Evolutionary conservation across 169 alveolate genomes (phyloP), one percentile per base, ranked within the genome.

Genomic region (Plasmodium gallinaceum): DNA sequence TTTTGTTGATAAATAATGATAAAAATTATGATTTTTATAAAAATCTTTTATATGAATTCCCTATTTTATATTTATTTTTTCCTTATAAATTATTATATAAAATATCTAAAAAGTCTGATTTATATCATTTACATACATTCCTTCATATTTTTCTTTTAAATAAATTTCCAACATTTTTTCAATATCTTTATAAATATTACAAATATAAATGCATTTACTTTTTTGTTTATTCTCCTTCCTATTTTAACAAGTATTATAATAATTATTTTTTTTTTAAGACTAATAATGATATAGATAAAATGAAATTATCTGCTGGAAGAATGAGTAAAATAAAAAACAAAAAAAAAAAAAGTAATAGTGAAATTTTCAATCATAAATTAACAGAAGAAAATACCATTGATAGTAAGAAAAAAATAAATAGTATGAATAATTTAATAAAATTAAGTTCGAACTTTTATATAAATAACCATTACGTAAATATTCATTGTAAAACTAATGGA

Each of bases 71-170:
- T 65, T 69, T 78, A 66, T 65, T 78, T 24, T 78, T 78, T 42
- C 89, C 89, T 24, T 66, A 78, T 65, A 65, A 65, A 48, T 26
- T 78, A 64, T 78, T 78, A 73, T 78, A 68, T 26, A 78, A 48
- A 51, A 78, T 78, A 64, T 78, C 89, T 20, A 65, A 78, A 43
- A 62, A 78, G 46, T 78, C 89, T 10, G 45, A 48, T 58, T 52
- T 78, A 46, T 78, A 78, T 58, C 89, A 78, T 69, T 58, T 78
- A 7, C 89, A 78, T 42, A 65, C 89, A n/a, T 78, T 78, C 64
- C 39, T 78, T 10, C 89, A 78, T 57, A 78, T 78, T 64, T 78
- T 78, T 69, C 48, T 78, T 7, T 42, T 78, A 58, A 37, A 78
- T 54, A 78, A 54, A 65, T 78, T 78, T 51, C 89, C 89, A n/a